Evolutionary conservation across 2,329 filamentous ascomycete genomes (phyloP).

Genomic region (Colletotrichum filicis): DNA sequence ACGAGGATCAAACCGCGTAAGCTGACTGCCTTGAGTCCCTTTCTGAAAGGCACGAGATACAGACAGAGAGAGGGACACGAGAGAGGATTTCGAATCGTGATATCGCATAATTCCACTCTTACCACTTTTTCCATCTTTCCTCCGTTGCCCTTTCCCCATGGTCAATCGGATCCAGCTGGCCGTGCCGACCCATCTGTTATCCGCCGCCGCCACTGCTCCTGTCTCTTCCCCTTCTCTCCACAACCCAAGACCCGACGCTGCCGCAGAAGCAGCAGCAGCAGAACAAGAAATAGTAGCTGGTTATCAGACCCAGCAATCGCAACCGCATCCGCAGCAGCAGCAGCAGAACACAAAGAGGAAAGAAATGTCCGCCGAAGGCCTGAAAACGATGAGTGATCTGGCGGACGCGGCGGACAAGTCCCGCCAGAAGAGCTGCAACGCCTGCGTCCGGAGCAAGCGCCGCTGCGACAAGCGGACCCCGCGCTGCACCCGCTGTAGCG

Average conservation of each 20-base stretch:
- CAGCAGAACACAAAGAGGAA: neutral
- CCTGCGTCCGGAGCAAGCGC: slow-evolving; percentile 59
- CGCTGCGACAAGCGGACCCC: slow-evolving; percentile 59
- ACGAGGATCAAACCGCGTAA: neutral
- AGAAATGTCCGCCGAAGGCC: slow-evolving; percentile 7
- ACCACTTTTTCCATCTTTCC: neutral
- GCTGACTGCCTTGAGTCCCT: neutral
- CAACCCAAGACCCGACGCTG: neutral
- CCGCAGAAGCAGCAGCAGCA: no score
- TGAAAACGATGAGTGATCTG: neutral
- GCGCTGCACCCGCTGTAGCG: slow-evolving; percentile 54
- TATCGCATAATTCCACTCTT: neutral
- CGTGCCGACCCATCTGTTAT: neutral
- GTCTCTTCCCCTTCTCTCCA: neutral
- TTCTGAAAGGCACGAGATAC: neutral
- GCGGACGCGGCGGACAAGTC: slow-evolving; percentile 47
- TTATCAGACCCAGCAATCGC: neutral
- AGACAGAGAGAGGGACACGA: neutral
- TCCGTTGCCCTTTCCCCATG: neutral
- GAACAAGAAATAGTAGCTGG: neutral
- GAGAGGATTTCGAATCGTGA: neutral
- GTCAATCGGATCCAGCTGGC: neutral
- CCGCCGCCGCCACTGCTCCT: neutral
- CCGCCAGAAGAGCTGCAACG: slow-evolving; percentile 62
- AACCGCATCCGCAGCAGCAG: neutral